Base-by-base conservation (phyloP, 768 basidiomycete genomes). In the Clitopilus hobsonii region DNA sequence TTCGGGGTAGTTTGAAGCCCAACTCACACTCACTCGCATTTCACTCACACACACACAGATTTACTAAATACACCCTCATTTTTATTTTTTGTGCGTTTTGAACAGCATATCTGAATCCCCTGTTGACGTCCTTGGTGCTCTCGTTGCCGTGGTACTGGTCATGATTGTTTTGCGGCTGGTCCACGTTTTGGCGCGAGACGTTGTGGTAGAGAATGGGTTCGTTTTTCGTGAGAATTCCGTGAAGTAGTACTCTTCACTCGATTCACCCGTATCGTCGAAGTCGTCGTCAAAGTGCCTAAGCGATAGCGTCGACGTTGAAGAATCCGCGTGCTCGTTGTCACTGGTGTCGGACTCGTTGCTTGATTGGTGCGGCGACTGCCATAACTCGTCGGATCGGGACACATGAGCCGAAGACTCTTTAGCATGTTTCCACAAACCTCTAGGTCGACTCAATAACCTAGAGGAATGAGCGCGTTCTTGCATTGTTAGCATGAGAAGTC, bases 121-220 rank as follows among this genome's bases (percentile, higher is more conserved):
- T 18, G 62, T 61, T 28, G 61, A 55, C 32, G 57, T 47, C 10
- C 52, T 54, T 3, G 71, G 59, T 2, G 65, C 59, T 1, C 60
- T 63, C 11, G 71, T 70, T 7, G 67, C 70, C 24, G 74, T 65
- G 6, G 77, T 73, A 1, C 67, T 70, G 54, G 75, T 72, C 76
- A 79, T 75, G 32, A 70, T 60, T 61, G 70, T 71, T 26, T 67
- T 65, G 27, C 69, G 59, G 8, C 69, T 67, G 6, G 62, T 61
- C 69, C 71, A 72, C 48, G 63, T 67, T 41, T 57, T 65, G 36
- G 67, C 55, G 18, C 32, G 32, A 11, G 32, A n/a, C 10, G 32
- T n/a, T 4, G 41, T 10, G 8, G 41, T 45, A 3, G 16, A 8
- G 11, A 45, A 45, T 3, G 41, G 41, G 11, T 20, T 45, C 22